Percentiles rank a stretch among this genome's conserved stretches.
Conservation (phyloP, 2,329 filamentous ascomycete genomes). For the Fusarium paranaense region DNA sequence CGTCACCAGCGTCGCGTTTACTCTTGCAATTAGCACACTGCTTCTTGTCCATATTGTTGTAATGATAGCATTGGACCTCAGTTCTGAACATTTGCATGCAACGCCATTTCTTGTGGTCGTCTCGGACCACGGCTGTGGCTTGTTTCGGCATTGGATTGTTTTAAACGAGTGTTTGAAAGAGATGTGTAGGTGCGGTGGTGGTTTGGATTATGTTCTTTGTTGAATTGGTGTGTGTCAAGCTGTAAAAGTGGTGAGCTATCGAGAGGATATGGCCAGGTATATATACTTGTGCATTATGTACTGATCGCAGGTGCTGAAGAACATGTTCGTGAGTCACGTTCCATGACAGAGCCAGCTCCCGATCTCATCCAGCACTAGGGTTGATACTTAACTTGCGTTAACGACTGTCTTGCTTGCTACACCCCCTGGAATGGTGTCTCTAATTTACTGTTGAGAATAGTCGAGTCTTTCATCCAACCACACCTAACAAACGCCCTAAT, state of each 20-base stretch:
- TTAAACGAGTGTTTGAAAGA: not conserved
- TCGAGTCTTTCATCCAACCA: not conserved
- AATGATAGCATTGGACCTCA: not conserved
- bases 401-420: not conserved
- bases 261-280: not conserved
- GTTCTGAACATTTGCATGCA: not conserved
- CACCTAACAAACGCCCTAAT: not conserved
- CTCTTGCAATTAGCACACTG: conserved; percentile 28
- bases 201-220: not conserved
- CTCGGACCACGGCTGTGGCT: not conserved
- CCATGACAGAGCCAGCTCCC: not conserved
- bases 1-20: conserved; percentile 22
- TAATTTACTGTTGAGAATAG: not conserved
- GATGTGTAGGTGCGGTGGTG: not conserved
- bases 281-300: not conserved
- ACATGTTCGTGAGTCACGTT: not conserved
- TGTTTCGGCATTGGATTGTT: not conserved
- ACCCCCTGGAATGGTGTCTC: not conserved
- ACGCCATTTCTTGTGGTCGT: conserved; percentile 28
- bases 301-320: not conserved
- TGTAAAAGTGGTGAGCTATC: not conserved
- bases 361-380: not conserved
- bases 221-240: not conserved
- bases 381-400: not conserved
- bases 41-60: conserved; percentile 19